Conservation (phyloP, 768 basidiomycete genomes). For the Naganishia vishniacii region DNA sequence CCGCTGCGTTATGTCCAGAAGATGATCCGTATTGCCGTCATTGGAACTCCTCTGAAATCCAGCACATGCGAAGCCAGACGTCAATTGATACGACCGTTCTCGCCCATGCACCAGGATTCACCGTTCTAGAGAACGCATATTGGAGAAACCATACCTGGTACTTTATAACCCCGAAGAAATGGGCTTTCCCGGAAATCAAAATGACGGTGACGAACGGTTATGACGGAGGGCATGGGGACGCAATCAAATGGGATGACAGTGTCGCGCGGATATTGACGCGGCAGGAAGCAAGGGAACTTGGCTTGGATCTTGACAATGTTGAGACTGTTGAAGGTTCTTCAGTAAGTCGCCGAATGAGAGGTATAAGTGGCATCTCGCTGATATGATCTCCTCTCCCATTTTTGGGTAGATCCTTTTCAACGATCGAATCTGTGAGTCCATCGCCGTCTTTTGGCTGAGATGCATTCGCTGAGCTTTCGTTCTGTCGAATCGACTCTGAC, state of each 20-base stretch:
- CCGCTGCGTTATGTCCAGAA: neutral
- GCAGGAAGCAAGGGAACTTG: constrained; percentile 17
- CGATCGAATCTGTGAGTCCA: constrained; percentile 33
- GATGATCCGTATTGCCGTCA: neutral
- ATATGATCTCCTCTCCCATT: neutral
- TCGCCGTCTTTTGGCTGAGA: too few relatives aligned
- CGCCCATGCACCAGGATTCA: constrained; percentile 33
- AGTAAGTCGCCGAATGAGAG: too few relatives aligned
- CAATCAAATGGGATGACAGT: constrained; percentile 19
- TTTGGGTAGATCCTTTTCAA: constrained; percentile 37
- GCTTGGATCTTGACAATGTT: constrained; percentile 26
- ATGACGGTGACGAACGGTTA: constrained; percentile 15
- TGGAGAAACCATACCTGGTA: constrained; percentile 33
- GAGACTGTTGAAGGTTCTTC: constrained; percentile 28
- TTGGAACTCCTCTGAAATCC: neutral
- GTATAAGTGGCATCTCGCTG: too few relatives aligned
- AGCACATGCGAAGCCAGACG: neutral
- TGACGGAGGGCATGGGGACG: constrained; percentile 1
- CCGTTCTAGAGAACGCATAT: constrained; percentile 36
- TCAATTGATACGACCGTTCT: constrained; percentile 21
- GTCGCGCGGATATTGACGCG: constrained; percentile 19
- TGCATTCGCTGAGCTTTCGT: too few relatives aligned
- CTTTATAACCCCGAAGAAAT: constrained; percentile 35
- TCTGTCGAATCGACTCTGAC: too few relatives aligned
- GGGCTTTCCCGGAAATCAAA: constrained; percentile 28